A percentile compares a stretch with the other conserved stretches of the same genome.
Evolutionary conservation across 2,329 filamentous ascomycete species (phyloP).

Genomic region (Fusarium sp.): DNA sequence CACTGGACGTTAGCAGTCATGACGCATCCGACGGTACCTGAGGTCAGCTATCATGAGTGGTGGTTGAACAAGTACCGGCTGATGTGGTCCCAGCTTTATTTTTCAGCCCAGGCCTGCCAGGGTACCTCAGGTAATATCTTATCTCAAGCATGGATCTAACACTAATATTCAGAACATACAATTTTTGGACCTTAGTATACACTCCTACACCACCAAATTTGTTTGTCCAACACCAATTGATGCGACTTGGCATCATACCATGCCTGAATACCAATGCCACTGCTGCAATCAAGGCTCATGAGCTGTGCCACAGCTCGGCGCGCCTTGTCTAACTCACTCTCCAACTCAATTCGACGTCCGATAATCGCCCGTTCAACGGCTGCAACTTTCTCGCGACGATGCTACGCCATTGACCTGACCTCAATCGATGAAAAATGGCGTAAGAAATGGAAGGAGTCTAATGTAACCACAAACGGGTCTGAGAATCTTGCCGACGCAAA

Average conservation of each 20-base stretch:
- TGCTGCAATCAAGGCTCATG: slow-evolving; percentile 47
- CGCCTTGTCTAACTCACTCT: slow-evolving; percentile 22
- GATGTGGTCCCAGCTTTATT: slow-evolving; percentile 41
- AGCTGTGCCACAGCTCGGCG: slow-evolving; percentile 42
- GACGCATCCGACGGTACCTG: slow-evolving; percentile 40
- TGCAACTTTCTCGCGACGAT: slow-evolving; percentile 44
- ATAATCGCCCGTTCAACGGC: slow-evolving; percentile 18
- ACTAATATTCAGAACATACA: neutral
- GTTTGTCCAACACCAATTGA: slow-evolving; percentile 8
- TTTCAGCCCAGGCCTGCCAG: slow-evolving; percentile 8
- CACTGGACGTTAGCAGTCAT: slow-evolving; percentile 26
- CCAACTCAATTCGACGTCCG: slow-evolving; percentile 26
- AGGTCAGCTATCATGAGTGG: slow-evolving; percentile 31
- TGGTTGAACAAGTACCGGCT: slow-evolving; percentile 34
- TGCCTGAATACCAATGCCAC: slow-evolving; percentile 47
- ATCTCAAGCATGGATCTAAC: neutral
- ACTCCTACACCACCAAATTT: neutral
- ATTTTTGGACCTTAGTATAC: slow-evolving; percentile 8
- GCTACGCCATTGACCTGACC: slow-evolving; percentile 60
- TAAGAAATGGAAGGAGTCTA: slow-evolving; percentile 54
- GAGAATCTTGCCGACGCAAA: slow-evolving; percentile 38
- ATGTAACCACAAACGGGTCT: slow-evolving; percentile 4
- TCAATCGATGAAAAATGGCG: slow-evolving; percentile 65
- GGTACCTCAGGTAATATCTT: neutral
- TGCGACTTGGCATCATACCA: slow-evolving; percentile 44